Conservation (phyloP, 305 asterid species). For the Ajuga reptans region DNA sequence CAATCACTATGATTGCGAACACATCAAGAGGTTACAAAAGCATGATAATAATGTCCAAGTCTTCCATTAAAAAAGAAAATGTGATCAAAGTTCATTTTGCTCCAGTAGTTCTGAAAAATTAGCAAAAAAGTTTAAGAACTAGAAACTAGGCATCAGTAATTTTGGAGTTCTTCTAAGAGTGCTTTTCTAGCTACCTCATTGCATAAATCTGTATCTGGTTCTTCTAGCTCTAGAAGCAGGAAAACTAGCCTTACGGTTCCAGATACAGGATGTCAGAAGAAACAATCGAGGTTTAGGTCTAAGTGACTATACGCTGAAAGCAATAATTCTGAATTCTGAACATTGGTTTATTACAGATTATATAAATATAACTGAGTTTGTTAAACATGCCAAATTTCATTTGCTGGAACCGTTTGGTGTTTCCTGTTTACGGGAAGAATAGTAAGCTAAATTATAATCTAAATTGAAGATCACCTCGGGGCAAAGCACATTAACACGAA, state of each 20-base stretch:
- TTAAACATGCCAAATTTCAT: not conserved
- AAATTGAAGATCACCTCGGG: conserved; percentile 59
- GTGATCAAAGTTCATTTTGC: not conserved
- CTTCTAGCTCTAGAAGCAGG: not conserved
- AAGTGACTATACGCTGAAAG: not conserved
- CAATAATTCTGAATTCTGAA: not conserved
- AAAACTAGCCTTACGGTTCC: not conserved
- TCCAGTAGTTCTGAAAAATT: not conserved
- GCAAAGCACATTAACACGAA: conserved; percentile 86
- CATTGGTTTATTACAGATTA: not conserved
- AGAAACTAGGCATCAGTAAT: too few species aligned
- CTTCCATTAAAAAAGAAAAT: not conserved
- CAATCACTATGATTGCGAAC: not conserved
- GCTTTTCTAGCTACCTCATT: too few species aligned
- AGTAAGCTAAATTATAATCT: not conserved
- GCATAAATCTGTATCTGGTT: not conserved
- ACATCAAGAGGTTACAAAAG: not conserved
- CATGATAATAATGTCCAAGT: not conserved
- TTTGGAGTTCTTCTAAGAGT: too few species aligned
- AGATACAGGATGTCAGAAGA: not conserved
- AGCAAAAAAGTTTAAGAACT: conserved; percentile 2
- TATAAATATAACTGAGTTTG: not conserved
- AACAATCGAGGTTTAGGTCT: not conserved
- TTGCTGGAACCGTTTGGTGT: not conserved
- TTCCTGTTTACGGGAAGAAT: not conserved